Evolutionary conservation across 352 stramenopile genomes (phyloP).

Genomic region (Pythium sukuiense): DNA sequence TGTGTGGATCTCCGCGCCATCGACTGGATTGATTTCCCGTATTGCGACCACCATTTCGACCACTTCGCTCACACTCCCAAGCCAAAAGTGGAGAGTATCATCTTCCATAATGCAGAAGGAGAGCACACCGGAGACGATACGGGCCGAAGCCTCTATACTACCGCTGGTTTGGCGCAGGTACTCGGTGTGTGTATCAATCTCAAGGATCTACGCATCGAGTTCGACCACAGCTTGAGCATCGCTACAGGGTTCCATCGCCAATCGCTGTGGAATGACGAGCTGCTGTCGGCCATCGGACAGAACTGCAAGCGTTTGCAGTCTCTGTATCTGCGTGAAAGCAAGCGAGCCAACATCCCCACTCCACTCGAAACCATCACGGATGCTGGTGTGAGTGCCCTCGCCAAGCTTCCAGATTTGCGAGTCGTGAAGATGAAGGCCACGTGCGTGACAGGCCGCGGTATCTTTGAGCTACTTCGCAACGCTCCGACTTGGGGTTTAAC

Average conservation of each 20-base stretch:
- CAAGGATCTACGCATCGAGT: slow-evolving; percentile 15
- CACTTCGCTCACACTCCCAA: slow-evolving; percentile 2
- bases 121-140: slow-evolving; percentile 1
- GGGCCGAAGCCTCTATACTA: slow-evolving; percentile 8
- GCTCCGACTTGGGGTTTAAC: slow-evolving; percentile 11
- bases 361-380: slow-evolving; percentile 24
- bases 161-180: slow-evolving; percentile 1
- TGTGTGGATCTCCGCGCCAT: neutral
- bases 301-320: slow-evolving; percentile 5
- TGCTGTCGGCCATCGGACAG: slow-evolving; percentile 5
- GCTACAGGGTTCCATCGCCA: slow-evolving; percentile 8
- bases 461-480: slow-evolving; percentile 19
- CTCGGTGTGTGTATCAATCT: slow-evolving; percentile 13
- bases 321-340: slow-evolving; percentile 13
- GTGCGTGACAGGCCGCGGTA: slow-evolving; percentile 1
- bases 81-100: slow-evolving; percentile 1
- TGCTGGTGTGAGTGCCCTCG: slow-evolving; percentile 12
- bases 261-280: slow-evolving; percentile 15
- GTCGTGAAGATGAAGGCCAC: slow-evolving; percentile 21
- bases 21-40: slow-evolving; percentile 21
- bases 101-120: slow-evolving; percentile 17
- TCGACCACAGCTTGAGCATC: slow-evolving; percentile 18
- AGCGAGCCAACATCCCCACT: slow-evolving; percentile 19
- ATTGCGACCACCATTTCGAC: slow-evolving; percentile 18
- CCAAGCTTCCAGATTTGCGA: slow-evolving; percentile 4